These are phyloP conservation scores for Neurospora tetraspora DNA, from an alignment of 495 filamentous ascomycete genomes.

Conservation along the genomic window DNA sequence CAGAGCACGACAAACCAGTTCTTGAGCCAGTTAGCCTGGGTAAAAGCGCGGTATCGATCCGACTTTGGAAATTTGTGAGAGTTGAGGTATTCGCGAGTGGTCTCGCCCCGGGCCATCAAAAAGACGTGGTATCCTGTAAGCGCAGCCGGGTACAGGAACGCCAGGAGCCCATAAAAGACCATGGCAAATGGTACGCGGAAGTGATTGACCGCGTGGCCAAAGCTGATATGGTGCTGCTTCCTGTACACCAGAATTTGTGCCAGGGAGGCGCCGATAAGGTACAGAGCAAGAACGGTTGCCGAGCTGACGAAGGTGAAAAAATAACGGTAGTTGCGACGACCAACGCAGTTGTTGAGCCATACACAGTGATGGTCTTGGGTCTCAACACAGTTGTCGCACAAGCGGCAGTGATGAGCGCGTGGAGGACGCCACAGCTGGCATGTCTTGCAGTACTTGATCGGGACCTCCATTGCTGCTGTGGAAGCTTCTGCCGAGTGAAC, in stretches of 20 bases:
- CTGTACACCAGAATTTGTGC: constrained; percentile 71
- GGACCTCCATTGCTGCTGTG: constrained; percentile 87
- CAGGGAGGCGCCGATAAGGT: constrained; percentile 63
- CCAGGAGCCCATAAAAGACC: constrained; percentile 71
- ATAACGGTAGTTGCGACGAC: constrained; percentile 94
- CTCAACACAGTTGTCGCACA: constrained; percentile 95
- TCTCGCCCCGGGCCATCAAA: constrained; percentile 81
- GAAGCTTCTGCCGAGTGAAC: constrained; percentile 65
- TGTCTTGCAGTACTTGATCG: constrained; percentile 93
- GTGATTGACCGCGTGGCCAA: constrained; percentile 52
- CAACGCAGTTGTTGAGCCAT: constrained; percentile 98
- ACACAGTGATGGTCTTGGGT: constrained; percentile 98
- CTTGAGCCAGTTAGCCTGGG: constrained; percentile 60
- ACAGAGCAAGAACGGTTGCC: constrained; percentile 64
- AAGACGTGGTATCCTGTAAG: constrained; percentile 84
- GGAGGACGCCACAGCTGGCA: constrained; percentile 96
- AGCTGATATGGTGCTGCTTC: constrained; percentile 47
- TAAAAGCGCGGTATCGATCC: constrained; percentile 86
- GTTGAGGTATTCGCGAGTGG: constrained; percentile 91
- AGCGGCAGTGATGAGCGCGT: constrained; percentile 87
- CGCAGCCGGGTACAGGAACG: constrained; percentile 71
- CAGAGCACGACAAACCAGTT: constrained; percentile 79
- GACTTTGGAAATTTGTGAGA: constrained; percentile 87
- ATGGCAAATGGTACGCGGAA: constrained; percentile 80
- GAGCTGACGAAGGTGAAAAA: constrained; percentile 84